Evolutionary conservation across 2,329 filamentous ascomycete genomes (phyloP).

Genomic region (Fusarium sacchari): DNA sequence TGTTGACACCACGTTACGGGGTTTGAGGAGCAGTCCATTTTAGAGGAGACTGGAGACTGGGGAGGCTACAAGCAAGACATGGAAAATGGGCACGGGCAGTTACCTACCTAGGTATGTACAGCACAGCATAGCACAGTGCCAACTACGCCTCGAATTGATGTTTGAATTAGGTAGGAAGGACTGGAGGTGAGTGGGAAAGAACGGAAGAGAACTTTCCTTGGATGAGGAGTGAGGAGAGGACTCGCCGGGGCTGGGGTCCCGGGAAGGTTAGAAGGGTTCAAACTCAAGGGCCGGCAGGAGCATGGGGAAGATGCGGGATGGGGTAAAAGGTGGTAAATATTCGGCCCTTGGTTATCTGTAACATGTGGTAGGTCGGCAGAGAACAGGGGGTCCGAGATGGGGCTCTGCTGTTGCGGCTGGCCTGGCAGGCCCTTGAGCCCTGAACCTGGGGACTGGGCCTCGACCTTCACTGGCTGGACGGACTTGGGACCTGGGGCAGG

Average conservation of each 20-base stretch:
- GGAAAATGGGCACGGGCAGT: neutral
- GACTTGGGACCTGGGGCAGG: neutral
- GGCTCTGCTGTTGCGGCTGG: constrained; percentile 37
- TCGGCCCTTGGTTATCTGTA: constrained; percentile 37
- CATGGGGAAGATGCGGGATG: constrained; percentile 33
- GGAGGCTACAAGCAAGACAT: neutral
- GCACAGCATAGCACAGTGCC: constrained; percentile 12
- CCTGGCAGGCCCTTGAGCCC: neutral
- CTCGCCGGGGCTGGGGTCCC: constrained; percentile 36
- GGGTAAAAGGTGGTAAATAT: constrained; percentile 37
- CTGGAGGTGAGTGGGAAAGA: neutral
- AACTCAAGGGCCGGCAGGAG: constrained; percentile 2
- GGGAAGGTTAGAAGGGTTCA: constrained; percentile 34
- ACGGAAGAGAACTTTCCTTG: neutral
- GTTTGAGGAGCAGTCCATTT: constrained; percentile 23
- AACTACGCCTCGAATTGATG: constrained; percentile 21
- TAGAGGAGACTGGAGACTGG: constrained; percentile 17
- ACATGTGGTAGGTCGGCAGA: constrained; percentile 37
- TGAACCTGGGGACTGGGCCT: neutral
- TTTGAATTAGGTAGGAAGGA: constrained; percentile 29
- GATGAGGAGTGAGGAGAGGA: constrained; percentile 15
- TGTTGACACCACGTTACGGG: constrained; percentile 34
- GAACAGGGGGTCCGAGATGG: constrained; percentile 38
- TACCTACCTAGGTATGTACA: neutral
- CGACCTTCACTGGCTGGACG: neutral